Conservation (phyloP, 306 rosid species). For the Potentilla sterilis region DNA sequence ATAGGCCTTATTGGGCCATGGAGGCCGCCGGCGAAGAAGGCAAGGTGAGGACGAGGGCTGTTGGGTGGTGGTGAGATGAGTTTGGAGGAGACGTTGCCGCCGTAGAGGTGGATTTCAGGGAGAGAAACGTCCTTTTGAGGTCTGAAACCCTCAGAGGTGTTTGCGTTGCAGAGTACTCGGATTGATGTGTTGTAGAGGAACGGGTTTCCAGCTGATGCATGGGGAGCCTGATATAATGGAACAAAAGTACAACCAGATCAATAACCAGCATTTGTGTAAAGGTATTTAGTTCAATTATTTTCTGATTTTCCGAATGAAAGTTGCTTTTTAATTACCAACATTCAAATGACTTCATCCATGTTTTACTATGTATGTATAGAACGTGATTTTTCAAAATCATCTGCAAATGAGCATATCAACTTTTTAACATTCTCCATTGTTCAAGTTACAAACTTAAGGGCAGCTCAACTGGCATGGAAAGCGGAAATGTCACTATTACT, state of each 20-base stretch:
- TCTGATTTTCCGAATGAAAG: too few species aligned
- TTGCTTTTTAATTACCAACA: too few species aligned
- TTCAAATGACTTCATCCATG: neutral
- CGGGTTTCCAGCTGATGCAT: slow-evolving; percentile 57
- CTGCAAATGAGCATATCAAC: neutral
- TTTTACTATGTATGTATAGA: neutral
- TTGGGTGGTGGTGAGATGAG: slow-evolving; percentile 40
- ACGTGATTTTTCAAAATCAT: neutral
- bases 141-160: slow-evolving; percentile 83
- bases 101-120: slow-evolving; percentile 72
- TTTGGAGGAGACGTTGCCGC: slow-evolving; percentile 52
- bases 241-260: neutral
- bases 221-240: slow-evolving; percentile 30
- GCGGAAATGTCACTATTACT: neutral
- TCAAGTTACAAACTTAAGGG: neutral
- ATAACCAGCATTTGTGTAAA: neutral
- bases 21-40: slow-evolving; percentile 81
- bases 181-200: slow-evolving; percentile 68
- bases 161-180: slow-evolving; percentile 84
- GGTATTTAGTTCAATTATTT: neutral
- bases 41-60: slow-evolving; percentile 46
- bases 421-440: neutral
- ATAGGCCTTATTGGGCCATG: slow-evolving; percentile 75
- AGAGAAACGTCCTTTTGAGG: slow-evolving; percentile 74
- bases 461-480: neutral